A percentile compares a stretch with the other conserved stretches of the same genome.
Evolutionary conservation across 139 green algal species (phyloP).

Genomic region (Helicosporidium sp.): DNA sequence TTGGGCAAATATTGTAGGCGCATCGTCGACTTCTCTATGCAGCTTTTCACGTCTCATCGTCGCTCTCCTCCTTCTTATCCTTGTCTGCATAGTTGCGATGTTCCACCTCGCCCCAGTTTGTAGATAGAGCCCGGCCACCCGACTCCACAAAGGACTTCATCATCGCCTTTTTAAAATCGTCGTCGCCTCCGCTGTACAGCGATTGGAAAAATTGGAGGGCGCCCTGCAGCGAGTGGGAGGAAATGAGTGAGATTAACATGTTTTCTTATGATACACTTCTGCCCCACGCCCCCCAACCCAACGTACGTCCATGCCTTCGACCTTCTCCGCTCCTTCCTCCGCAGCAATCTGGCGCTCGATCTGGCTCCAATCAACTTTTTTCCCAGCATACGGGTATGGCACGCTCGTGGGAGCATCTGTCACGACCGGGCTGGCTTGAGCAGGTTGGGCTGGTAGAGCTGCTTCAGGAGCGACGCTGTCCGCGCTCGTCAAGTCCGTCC

Average conservation of each 20-base stretch:
- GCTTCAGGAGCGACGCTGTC: neutral
- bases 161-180: constrained; percentile 82
- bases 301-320: constrained; percentile 57
- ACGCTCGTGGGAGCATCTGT: neutral
- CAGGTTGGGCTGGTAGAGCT: neutral
- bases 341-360: constrained; percentile 39
- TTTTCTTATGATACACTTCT: no score
- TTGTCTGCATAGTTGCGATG: constrained; percentile 47
- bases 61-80: constrained; percentile 31
- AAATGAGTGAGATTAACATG: no score
- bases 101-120: constrained; percentile 90
- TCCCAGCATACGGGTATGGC: constrained; percentile 5
- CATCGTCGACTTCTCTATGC: no score
- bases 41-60: neutral
- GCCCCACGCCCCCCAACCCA: constrained; percentile 34
- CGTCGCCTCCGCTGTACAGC: constrained; percentile 50
- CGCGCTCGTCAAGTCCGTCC: constrained; percentile 39
- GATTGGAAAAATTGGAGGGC: constrained; percentile 55
- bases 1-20: no score
- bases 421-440: neutral
- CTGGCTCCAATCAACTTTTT: constrained; percentile 44
- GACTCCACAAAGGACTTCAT: constrained; percentile 79
- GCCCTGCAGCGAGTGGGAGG: no score
- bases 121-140: constrained; percentile 77
- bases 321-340: constrained; percentile 66